Percentiles rank a stretch among this genome's conserved stretches.
These are phyloP conservation scores for Pichiaceae sp. DNA, from an alignment of 1,139 yeast genomes.

Conservation along the genomic window DNA sequence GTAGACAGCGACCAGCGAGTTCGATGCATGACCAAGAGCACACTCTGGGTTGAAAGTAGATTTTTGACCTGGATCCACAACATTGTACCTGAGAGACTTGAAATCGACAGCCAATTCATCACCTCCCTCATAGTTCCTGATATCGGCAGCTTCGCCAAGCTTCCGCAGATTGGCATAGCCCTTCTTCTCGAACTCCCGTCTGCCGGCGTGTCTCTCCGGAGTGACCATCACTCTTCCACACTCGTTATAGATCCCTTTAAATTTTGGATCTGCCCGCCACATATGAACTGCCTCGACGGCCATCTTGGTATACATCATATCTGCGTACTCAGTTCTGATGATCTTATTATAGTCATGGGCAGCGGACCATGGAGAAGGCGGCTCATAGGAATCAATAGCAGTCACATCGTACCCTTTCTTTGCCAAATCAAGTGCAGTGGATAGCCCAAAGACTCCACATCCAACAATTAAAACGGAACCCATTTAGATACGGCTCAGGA, in stretches of 20 bases:
- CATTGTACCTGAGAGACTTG: conserved; percentile 7
- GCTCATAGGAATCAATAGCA: conserved; percentile 30
- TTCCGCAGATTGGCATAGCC: conserved; percentile 26
- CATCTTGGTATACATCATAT: conserved; percentile 27
- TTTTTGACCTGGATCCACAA: background rate
- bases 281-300: conserved; percentile 30
- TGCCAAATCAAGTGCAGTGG: conserved; percentile 17
- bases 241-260: conserved; percentile 25
- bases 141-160: conserved; percentile 23
- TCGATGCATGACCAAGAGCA: conserved; percentile 28
- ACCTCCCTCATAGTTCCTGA: conserved; percentile 16
- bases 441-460: conserved; percentile 21
- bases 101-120: conserved; percentile 8
- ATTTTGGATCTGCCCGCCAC: conserved; percentile 31
- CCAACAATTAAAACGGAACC: conserved; percentile 20
- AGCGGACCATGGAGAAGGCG: conserved; percentile 39
- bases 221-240: conserved; percentile 29
- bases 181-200: conserved; percentile 27
- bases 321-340: conserved; percentile 32
- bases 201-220: conserved; percentile 25
- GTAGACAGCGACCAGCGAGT: conserved; percentile 25
- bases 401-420: conserved; percentile 23
- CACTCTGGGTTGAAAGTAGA: conserved; percentile 24
- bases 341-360: conserved; percentile 38
- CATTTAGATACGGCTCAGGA: no score